Evolutionary conservation across 495 filamentous ascomycete genomes (phyloP).

Genomic region (Penicillium bovifimosum): DNA sequence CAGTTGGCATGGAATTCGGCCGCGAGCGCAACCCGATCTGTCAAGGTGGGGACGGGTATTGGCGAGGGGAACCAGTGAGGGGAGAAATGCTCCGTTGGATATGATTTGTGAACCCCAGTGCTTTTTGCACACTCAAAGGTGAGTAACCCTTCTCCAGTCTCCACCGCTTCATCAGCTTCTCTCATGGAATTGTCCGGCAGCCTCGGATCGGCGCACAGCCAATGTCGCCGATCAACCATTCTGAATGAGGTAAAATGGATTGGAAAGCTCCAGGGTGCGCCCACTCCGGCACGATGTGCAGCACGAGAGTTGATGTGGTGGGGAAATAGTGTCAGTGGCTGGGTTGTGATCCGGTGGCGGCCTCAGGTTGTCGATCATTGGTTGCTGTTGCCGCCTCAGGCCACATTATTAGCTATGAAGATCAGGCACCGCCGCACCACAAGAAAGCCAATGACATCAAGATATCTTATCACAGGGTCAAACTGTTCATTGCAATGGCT

Average conservation of each 20-base stretch:
- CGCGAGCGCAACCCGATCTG: conserved; percentile 5
- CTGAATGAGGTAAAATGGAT: background rate
- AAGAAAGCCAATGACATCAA: background rate
- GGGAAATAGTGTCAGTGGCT: background rate
- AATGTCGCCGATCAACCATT: background rate
- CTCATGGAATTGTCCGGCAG: background rate
- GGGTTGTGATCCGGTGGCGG: conserved; percentile 1
- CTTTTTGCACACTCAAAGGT: conserved; percentile 9
- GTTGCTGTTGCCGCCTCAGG: background rate
- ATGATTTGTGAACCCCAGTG: conserved; percentile 12
- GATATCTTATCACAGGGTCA: background rate
- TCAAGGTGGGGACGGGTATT: conserved; percentile 14
- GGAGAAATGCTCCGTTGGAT: conserved; percentile 15
- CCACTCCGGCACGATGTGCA: background rate
- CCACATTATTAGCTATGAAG: background rate
- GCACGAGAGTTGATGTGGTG: conserved; percentile 1
- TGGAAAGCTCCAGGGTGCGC: background rate
- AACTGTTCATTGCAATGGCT: too few species aligned
- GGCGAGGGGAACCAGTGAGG: conserved; percentile 2
- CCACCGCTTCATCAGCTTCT: conserved; percentile 15
- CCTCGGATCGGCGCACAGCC: background rate
- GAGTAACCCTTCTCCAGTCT: conserved; percentile 6
- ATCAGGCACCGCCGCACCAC: background rate
- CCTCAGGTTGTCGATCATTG: background rate
- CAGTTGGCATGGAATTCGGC: background rate